phyloP scores from a whole-genome alignment of 805 yeast species.

The Nakazawaea pomicola region DNA sequence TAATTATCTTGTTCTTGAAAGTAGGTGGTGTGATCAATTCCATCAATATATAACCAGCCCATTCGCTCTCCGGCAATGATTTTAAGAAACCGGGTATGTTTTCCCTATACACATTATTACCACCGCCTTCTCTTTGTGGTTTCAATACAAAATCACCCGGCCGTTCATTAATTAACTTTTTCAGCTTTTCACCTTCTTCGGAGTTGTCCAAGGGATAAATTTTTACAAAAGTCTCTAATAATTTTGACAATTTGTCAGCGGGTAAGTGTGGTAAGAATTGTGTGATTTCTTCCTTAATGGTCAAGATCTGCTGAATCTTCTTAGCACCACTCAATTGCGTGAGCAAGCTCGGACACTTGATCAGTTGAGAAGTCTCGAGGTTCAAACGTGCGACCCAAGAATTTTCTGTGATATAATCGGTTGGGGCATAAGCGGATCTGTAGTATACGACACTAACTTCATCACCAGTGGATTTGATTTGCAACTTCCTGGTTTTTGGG shows the following conservation, averaged over 20 bases:
- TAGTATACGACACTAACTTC: slow-evolving; percentile 88
- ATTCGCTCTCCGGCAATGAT: slow-evolving; percentile 55
- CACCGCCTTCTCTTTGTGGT: slow-evolving; percentile 99
- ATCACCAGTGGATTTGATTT: slow-evolving; percentile 46
- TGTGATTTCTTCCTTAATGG: slow-evolving; percentile 44
- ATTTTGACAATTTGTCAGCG: slow-evolving; percentile 23
- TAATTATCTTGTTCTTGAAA: slow-evolving; percentile 61
- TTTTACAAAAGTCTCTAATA: slow-evolving; percentile 68
- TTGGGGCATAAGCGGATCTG: slow-evolving; percentile 85
- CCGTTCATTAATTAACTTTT: slow-evolving; percentile 55
- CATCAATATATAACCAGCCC: slow-evolving; percentile 94
- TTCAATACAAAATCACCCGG: slow-evolving; percentile 81
- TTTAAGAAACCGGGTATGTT: slow-evolving; percentile 75
- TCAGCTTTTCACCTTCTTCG: slow-evolving; percentile 56
- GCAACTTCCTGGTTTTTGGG: slow-evolving; percentile 39
- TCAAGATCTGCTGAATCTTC: slow-evolving; percentile 86
- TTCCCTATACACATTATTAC: slow-evolving; percentile 85
- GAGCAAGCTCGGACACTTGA: slow-evolving; percentile 85
- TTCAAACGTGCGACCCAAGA: slow-evolving; percentile 76
- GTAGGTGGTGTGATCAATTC: slow-evolving; percentile 81
- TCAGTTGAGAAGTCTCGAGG: slow-evolving; percentile 72
- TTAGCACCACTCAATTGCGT: slow-evolving; percentile 93
- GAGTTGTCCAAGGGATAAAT: slow-evolving; percentile 84
- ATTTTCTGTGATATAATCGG: slow-evolving; percentile 59
- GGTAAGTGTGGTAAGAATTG: slow-evolving; percentile 38